Evolutionary conservation across 73 alveolate species (phyloP), one percentile per base, ranked within the genome.

Genomic region (Durusdinium trenchii): DNA sequence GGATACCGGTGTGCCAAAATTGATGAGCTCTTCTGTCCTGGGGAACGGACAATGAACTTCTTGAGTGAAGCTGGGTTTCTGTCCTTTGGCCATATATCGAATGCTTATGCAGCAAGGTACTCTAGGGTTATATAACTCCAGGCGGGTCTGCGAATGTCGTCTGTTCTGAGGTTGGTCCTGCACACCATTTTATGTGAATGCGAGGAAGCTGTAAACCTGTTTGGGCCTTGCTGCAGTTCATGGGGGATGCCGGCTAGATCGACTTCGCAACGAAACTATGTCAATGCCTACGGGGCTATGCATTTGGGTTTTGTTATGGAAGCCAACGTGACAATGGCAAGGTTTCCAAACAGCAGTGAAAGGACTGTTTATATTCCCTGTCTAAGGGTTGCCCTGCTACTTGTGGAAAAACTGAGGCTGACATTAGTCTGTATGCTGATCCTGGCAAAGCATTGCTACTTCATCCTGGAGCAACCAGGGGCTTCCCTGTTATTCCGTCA

Each of bases 221-320:
- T 45, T 35, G 91, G 91, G 40, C 91, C 91, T 3, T 18, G 42
- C 64, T 81, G 91, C 67, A n/a, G 69, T 50, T n/a, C 57, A 12
- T 81, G 91, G 91, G 91, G 91, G 32, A n/a, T 81, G 26, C 91
- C 91, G 46, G 91, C 91, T n/a, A 46, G 91, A 45, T 46, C 64
- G 7, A 81, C 91, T 18, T n/a, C 57, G 46, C 62, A 81, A 46
- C 64, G 91, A 6, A 81, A 26, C 67, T 81, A 81, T 18, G 38
- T 81, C 69, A 81, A 81, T 43, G 18, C 46, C 47, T 3, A 45
- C 6, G 91, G 91, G 2, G 91, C 62, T 30, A 9, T 14, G 43
- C 69, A 47, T 32, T 40, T 81, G 20, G 38, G 28, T 26, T 81
- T 43, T 7, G 91, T 81, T 14, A 30, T 1, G 28, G 91, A 43